Percentiles rank a stretch among this genome's conserved stretches.
These are phyloP conservation scores for Pichia manshurica DNA, from an alignment of 805 yeast genomes.

Conservation along the genomic window DNA sequence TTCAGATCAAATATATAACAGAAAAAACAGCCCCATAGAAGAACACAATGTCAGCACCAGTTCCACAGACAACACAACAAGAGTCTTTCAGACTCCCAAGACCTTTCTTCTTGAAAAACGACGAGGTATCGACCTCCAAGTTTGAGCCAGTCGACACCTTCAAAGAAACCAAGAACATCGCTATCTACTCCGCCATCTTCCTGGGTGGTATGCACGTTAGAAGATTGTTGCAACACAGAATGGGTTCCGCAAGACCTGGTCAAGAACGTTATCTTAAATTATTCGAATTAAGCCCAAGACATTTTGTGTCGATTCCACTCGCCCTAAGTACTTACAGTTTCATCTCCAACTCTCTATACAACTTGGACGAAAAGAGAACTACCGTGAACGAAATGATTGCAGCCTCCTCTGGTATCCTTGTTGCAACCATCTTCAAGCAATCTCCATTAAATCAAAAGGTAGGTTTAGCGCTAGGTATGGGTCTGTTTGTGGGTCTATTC, in stretches of 20 bases:
- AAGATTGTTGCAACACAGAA: constrained; percentile 31
- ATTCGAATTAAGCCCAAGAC: constrained; percentile 27
- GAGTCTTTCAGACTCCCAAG: constrained; percentile 22
- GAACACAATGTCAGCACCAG: not conserved
- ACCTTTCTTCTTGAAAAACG: constrained; percentile 26
- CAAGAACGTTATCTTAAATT: constrained; percentile 29
- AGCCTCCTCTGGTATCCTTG: constrained; percentile 19
- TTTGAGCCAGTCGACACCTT: constrained; percentile 30
- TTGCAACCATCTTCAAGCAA: constrained; percentile 23
- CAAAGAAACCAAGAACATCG: constrained; percentile 25
- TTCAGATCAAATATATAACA: no score
- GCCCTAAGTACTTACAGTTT: constrained; percentile 31
- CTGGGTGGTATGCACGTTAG: constrained; percentile 34
- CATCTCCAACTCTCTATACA: constrained; percentile 28
- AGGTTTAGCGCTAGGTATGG: constrained; percentile 43
- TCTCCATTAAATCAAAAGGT: constrained; percentile 33
- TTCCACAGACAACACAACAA: constrained; percentile 2
- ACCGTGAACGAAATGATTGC: constrained; percentile 29
- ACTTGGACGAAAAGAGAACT: constrained; percentile 27
- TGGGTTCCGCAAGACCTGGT: constrained; percentile 36
- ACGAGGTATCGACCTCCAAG: constrained; percentile 9
- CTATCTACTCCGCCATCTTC: constrained; percentile 27
- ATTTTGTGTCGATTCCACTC: constrained; percentile 31
- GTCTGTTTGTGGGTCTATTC: constrained; percentile 38
- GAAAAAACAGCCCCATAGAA: not conserved